These are phyloP conservation scores for Neospermospora avenae DNA, from an alignment of 2,329 filamentous ascomycete species.

Conservation along the genomic window DNA sequence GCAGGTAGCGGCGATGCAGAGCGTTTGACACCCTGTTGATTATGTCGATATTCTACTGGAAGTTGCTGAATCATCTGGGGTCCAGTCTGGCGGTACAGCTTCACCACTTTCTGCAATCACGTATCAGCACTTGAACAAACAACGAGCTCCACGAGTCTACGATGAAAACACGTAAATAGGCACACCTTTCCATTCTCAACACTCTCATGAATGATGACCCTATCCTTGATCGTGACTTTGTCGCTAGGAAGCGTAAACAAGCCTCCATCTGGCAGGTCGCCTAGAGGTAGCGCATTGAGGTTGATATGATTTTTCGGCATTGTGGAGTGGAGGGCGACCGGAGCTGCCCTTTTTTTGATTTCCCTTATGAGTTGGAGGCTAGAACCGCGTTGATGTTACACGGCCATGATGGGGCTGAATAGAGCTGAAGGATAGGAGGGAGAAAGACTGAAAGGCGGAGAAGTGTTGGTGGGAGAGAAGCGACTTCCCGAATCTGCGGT, in stretches of 20 bases:
- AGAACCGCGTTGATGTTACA: not conserved
- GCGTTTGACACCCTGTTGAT: not conserved
- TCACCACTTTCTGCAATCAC: not conserved
- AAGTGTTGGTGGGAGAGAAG: not conserved
- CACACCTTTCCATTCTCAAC: not conserved
- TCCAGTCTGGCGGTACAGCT: not conserved
- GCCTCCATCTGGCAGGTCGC: not conserved
- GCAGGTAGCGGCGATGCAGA: not conserved
- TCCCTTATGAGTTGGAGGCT: not conserved
- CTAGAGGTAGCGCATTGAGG: not conserved
- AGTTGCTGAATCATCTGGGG: not conserved
- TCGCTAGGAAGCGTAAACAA: not conserved
- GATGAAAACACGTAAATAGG: not conserved
- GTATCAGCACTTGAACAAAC: not conserved
- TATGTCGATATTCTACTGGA: not conserved
- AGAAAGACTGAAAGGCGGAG: not conserved
- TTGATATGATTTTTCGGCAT: conserved; percentile 1
- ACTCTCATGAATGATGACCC: not conserved
- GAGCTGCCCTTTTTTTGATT: not conserved
- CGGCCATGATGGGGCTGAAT: not conserved
- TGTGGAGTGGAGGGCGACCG: not conserved
- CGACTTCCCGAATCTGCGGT: not conserved
- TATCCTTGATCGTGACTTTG: not conserved
- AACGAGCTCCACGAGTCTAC: not conserved
- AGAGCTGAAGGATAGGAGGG: not conserved